Conservation (phyloP, 495 filamentous ascomycete genomes). For the Hypoxylon fuscum region DNA sequence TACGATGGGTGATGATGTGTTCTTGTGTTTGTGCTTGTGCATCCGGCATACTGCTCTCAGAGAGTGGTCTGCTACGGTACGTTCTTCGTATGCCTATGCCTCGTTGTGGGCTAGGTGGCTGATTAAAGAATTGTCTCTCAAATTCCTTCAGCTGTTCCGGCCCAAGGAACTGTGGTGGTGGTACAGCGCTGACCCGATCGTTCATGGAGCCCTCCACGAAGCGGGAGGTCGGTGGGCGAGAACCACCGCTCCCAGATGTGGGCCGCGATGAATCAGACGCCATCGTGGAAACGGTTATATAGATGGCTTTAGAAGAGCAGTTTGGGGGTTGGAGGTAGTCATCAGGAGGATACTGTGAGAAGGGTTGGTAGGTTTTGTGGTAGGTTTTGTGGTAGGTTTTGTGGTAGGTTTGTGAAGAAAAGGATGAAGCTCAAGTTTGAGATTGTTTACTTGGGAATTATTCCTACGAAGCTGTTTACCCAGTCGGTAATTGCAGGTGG, state of each 20-base stretch:
- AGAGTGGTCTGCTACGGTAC: conserved; percentile 34
- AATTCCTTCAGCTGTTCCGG: conserved; percentile 52
- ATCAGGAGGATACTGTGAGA: conserved; percentile 1
- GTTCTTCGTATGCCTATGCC: conserved; percentile 23
- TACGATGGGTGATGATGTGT: conserved; percentile 39
- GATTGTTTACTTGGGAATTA: conserved; percentile 29
- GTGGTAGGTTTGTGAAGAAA: too few species aligned
- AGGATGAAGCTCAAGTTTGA: conserved; percentile 2
- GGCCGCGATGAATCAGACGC: conserved; percentile 33
- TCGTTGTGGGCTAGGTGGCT: conserved; percentile 2
- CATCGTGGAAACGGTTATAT: conserved; percentile 22
- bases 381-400: too few species aligned
- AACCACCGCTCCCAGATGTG: conserved; percentile 53
- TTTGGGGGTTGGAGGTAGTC: background rate
- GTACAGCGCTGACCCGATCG: conserved; percentile 73
- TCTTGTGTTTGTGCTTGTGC: conserved; percentile 4
- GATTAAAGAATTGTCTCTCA: conserved; percentile 49
- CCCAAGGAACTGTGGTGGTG: conserved; percentile 69
- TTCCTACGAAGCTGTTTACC: conserved; percentile 19
- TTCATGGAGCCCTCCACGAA: conserved; percentile 83
- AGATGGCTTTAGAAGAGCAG: conserved; percentile 22
- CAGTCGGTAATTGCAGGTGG: conserved; percentile 23
- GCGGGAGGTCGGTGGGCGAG: conserved; percentile 51
- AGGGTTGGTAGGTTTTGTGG: too few species aligned
- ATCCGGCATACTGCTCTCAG: conserved; percentile 23